Conservation (phyloP, 192 early-diverging fungal genomes). For the Coemansia sp. region DNA sequence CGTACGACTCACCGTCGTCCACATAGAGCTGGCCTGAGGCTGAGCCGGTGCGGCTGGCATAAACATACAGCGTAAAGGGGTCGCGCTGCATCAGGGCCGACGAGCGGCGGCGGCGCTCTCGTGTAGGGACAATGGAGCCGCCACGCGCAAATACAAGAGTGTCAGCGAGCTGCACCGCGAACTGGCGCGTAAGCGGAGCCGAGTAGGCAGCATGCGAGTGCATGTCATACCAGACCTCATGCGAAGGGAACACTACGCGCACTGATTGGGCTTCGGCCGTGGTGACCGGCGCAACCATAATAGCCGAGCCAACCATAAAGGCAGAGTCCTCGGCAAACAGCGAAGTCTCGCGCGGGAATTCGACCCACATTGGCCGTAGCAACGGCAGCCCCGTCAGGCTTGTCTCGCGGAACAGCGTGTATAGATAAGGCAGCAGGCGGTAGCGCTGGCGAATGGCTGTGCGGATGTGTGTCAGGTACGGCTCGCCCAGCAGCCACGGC, state of each 20-base stretch:
- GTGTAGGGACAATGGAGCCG: slow-evolving; percentile 82
- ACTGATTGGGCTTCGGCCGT: slow-evolving; percentile 39
- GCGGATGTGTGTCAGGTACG: slow-evolving; percentile 74
- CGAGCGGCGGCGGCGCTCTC: slow-evolving; percentile 81
- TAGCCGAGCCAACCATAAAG: slow-evolving; percentile 83
- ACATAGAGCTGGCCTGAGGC: slow-evolving; percentile 80
- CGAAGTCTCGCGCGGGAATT: slow-evolving; percentile 76
- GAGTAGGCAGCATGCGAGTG: slow-evolving; percentile 42
- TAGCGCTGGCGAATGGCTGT: slow-evolving; percentile 80
- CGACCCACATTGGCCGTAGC: slow-evolving; percentile 84
- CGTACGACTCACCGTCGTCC: slow-evolving; percentile 87
- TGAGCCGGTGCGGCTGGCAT: slow-evolving; percentile 62
- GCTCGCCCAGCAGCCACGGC: slow-evolving; percentile 93
- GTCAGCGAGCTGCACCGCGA: slow-evolving; percentile 61
- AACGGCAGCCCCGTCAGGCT: slow-evolving; percentile 72
- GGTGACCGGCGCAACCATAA: slow-evolving; percentile 74
- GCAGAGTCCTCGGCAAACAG: slow-evolving; percentile 82
- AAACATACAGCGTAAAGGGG: slow-evolving; percentile 88
- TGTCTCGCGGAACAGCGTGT: slow-evolving; percentile 87
- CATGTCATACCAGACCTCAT: slow-evolving; percentile 61
- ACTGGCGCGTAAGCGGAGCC: slow-evolving; percentile 55
- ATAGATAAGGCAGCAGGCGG: slow-evolving; percentile 83
- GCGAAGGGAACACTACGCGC: slow-evolving; percentile 69
- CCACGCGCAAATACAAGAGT: slow-evolving; percentile 88
- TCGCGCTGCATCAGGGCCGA: slow-evolving; percentile 78